A percentile compares a stretch with the other conserved stretches of the same genome.
These are phyloP conservation scores for Arabis hirsuta DNA, from an alignment of 345 rosid genomes.

Conservation along the genomic window DNA sequence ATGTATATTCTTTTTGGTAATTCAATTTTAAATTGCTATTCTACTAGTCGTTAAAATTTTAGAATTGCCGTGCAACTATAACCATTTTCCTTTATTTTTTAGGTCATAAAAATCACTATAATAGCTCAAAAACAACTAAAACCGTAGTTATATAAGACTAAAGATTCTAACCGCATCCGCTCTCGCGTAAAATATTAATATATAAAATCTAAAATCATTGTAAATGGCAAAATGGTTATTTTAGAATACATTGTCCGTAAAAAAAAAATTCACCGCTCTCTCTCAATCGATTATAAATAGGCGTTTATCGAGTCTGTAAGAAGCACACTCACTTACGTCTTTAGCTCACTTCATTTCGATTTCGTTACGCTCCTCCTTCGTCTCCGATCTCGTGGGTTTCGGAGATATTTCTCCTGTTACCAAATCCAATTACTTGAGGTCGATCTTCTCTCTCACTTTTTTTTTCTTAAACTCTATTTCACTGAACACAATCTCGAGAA, in stretches of 20 bases:
- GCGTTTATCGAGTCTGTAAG: background rate
- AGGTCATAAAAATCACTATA: no score
- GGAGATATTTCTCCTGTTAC: background rate
- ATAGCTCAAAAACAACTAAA: no score
- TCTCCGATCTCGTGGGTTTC: slow-evolving; percentile 16
- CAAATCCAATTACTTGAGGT: slow-evolving; percentile 19
- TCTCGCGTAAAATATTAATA: no score
- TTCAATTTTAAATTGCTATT: background rate
- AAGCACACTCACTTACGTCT: background rate
- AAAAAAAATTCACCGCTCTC: background rate
- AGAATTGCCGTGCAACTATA: no score
- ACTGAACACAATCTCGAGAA: background rate
- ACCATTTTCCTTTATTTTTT: no score
- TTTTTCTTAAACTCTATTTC: background rate
- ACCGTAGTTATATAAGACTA: no score
- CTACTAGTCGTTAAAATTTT: background rate
- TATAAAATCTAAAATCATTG: no score
- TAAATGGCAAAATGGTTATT: no score
- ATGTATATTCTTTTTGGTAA: background rate
- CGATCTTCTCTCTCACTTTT: background rate
- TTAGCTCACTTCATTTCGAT: background rate
- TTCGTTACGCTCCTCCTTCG: background rate
- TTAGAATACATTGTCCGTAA: no score
- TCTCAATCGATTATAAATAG: slow-evolving; percentile 3
- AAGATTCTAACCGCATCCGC: no score